phyloP scores from a whole-genome alignment of 345 rosid genomes.

The Alliaria petiolata region DNA sequence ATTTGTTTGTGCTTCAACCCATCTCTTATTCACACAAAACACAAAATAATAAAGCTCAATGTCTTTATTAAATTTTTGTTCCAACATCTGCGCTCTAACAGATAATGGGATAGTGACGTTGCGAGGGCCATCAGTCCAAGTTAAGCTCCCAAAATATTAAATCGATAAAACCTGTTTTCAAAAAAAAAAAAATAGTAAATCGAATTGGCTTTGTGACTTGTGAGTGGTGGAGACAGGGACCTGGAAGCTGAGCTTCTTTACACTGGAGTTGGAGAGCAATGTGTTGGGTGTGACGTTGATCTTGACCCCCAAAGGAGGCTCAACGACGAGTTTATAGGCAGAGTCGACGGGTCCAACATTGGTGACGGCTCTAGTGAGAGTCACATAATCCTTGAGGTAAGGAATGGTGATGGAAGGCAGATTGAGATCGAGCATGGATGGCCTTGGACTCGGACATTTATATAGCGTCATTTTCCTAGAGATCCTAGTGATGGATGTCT shows the following conservation, averaged over 20 bases:
- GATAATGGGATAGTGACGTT: conserved; percentile 42
- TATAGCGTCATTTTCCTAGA: not conserved
- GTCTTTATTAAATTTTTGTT: no score
- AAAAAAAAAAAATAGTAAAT: conserved; percentile 41
- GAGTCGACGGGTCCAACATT: conserved; percentile 41
- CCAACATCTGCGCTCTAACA: conserved; percentile 36
- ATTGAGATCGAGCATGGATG: conserved; percentile 34
- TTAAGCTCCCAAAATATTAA: conserved; percentile 44
- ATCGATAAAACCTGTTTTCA: no score
- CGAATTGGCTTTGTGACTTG: conserved; percentile 27
- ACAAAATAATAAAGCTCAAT: no score
- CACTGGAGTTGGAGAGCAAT: conserved; percentile 15
- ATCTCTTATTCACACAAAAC: no score
- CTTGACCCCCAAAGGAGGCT: conserved; percentile 28
- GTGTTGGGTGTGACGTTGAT: conserved; percentile 21
- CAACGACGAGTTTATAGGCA: conserved; percentile 19
- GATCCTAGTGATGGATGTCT: conserved; percentile 34
- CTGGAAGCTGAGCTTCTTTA: conserved; percentile 23
- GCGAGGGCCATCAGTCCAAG: conserved; percentile 33
- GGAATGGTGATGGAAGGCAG: conserved; percentile 42
- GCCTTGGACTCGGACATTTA: conserved; percentile 19
- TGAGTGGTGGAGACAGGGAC: conserved; percentile 27
- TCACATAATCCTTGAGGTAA: not conserved
- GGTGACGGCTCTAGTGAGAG: conserved; percentile 39
- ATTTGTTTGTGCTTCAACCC: no score